Base-by-base conservation (phyloP, 2,329 filamentous ascomycete genomes). In the Neopestalotiopsis sp. region DNA sequence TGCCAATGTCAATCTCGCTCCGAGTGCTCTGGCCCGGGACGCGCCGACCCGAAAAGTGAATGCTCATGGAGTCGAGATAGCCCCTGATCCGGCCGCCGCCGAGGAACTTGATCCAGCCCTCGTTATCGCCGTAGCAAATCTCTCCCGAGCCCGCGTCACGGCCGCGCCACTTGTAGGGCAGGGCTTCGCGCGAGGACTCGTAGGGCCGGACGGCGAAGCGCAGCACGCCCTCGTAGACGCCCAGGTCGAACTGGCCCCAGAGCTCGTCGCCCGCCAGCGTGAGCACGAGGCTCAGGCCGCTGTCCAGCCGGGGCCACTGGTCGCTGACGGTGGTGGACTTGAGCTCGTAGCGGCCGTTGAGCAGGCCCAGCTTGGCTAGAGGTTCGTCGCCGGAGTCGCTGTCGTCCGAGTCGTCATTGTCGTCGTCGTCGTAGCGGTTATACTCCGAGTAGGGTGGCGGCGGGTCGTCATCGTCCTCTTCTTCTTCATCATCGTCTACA, bases 221-320 rank as follows among this genome's bases (percentile, higher is more conserved):
- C n/a, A 87, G 73, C 3, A 87, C 73, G 1, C 85, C 83, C 53
- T 76, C 69, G 49, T 84, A 77, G 7, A 81, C 67, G 0, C 81
- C 82, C 4, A 86, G 76, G 58, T 82, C 77, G 70, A 87, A 87
- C 1, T 71, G 74, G 0, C 82, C 84, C 85, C 86, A 88, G 7
- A 87, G 73, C 14, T 71, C 79, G 5, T 73, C 75, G 13, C 80
- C 80, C 17, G 76, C 76, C 1, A 84, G 78, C 1, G 81, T 82
- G 17, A 84, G 74, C 56, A 81, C 75, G 10, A 84, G 72, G 1
- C 71, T 71, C 28, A 82, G 76, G 30, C 80, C 75, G 2, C 71
- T 66, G 1, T 70, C 65, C 5, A 71, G 63, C 24, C 74, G 59
- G 2, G 71, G 66, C 78, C 78, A 81, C 38, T 79, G 32, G 0